A percentile compares a stretch with the other conserved stretches of the same genome.
Conservation (phyloP, 1,284 basidiomycete genomes). For the Sanghuangporus weigelae region DNA sequence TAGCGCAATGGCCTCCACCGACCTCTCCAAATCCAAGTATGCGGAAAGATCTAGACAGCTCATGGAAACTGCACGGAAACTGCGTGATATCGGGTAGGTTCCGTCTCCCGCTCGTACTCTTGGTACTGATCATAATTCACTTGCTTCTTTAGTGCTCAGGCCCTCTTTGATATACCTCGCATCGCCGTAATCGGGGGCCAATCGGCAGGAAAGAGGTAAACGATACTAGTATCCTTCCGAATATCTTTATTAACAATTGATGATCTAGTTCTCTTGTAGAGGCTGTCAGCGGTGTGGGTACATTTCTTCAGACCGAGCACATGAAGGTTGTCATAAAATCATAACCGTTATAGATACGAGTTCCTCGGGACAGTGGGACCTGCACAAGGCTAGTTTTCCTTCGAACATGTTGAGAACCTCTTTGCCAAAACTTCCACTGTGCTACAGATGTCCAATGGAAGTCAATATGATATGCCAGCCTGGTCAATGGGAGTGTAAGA, state of each 20-base stretch:
- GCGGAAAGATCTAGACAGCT: neutral
- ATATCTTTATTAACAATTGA: too few species aligned
- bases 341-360: slow-evolving; percentile 13
- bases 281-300: slow-evolving; percentile 16
- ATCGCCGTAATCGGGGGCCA: slow-evolving; percentile 27
- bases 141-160: slow-evolving; percentile 16
- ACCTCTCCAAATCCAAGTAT: slow-evolving; percentile 6
- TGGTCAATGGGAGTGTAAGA: slow-evolving; percentile 30
- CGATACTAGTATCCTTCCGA: neutral
- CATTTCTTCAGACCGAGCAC: neutral
- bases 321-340: neutral
- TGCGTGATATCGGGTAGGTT: slow-evolving; percentile 14
- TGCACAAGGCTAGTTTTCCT: slow-evolving; percentile 21
- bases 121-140: neutral
- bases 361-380: slow-evolving; percentile 25
- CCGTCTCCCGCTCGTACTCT: neutral
- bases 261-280: slow-evolving; percentile 24
- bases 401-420: too few species aligned
- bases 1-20: neutral
- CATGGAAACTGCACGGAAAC: slow-evolving; percentile 8
- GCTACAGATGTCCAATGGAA: slow-evolving; percentile 25
- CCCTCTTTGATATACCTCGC: slow-evolving; percentile 23
- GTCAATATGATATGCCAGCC: slow-evolving; percentile 20
- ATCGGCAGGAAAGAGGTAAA: slow-evolving; percentile 23
- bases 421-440: too few species aligned